Conservation (phyloP, 306 rosid species). For the Lablab purpureus region DNA sequence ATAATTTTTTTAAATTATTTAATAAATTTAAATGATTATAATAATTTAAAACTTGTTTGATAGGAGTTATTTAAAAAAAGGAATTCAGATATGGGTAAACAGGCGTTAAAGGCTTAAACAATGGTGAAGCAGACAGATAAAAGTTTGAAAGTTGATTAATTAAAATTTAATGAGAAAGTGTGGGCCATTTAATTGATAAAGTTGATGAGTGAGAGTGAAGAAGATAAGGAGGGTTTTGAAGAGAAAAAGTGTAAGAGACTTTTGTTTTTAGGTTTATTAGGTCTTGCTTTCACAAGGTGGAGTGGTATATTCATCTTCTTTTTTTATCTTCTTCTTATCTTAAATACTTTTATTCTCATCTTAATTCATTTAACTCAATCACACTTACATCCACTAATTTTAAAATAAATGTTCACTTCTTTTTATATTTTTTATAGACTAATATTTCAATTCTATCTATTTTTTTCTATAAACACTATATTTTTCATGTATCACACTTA, state of each 20-base stretch:
- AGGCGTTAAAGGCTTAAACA: background rate
- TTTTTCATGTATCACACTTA: too few species aligned
- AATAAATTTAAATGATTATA: too few species aligned
- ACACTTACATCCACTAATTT: too few species aligned
- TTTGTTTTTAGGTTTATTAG: background rate
- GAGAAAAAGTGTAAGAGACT: background rate
- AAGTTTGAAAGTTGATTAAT: background rate
- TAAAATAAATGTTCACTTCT: too few species aligned
- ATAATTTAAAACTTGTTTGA: too few species aligned
- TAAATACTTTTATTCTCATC: background rate
- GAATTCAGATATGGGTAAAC: background rate
- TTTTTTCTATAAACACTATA: too few species aligned
- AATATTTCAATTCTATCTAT: too few species aligned
- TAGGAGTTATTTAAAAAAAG: background rate
- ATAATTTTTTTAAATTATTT: too few species aligned
- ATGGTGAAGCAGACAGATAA: background rate
- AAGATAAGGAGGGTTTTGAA: constrained; percentile 20
- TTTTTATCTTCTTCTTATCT: background rate
- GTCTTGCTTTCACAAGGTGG: background rate
- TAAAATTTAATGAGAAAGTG: constrained; percentile 2
- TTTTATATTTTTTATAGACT: too few species aligned
- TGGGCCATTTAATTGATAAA: background rate
- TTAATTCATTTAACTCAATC: background rate
- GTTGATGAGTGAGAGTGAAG: background rate
- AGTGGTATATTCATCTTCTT: background rate